Conservation (phyloP, 106 monocot genomes). For the Narthecium ossifragum region DNA sequence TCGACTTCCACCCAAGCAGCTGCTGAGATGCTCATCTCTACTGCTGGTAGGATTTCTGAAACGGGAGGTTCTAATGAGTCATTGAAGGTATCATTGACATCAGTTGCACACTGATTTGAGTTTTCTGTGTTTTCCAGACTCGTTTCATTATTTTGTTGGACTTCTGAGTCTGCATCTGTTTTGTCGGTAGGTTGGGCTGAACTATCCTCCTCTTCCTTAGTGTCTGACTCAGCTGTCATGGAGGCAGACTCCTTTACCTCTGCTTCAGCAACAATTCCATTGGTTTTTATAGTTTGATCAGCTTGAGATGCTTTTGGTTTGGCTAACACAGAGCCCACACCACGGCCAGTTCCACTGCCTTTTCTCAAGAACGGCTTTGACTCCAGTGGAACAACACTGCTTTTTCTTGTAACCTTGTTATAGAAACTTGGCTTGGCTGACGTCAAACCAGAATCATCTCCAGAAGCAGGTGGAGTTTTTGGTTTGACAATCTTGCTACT, state of each 20-base stretch:
- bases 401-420: slow-evolving; percentile 76
- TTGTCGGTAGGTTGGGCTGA: slow-evolving; percentile 24
- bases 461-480: slow-evolving; percentile 21
- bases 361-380: slow-evolving; percentile 67
- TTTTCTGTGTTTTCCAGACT: slow-evolving; percentile 26
- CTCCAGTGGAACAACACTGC: slow-evolving; percentile 87
- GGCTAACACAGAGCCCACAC: slow-evolving; percentile 10
- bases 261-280: slow-evolving; percentile 28
- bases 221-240: slow-evolving; percentile 17
- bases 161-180: slow-evolving; percentile 24
- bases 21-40: slow-evolving; percentile 72
- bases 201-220: slow-evolving; percentile 23
- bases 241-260: slow-evolving; percentile 28
- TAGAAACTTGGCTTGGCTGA: slow-evolving; percentile 55
- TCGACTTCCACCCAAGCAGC: slow-evolving; percentile 88
- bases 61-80: slow-evolving; percentile 12
- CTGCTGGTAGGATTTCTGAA: slow-evolving; percentile 35
- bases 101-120: slow-evolving; percentile 14
- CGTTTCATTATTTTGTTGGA: slow-evolving; percentile 20
- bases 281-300: slow-evolving; percentile 35
- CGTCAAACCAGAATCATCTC: slow-evolving; percentile 29
- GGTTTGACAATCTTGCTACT: slow-evolving; percentile 31
- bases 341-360: slow-evolving; percentile 33
- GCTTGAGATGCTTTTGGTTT: slow-evolving; percentile 33
- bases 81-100: slow-evolving; percentile 10